Percentiles rank a stretch among this genome's conserved stretches.
Conservation (phyloP, 176 grass and related monocot species). For the Chrysopogon serrulatus region DNA sequence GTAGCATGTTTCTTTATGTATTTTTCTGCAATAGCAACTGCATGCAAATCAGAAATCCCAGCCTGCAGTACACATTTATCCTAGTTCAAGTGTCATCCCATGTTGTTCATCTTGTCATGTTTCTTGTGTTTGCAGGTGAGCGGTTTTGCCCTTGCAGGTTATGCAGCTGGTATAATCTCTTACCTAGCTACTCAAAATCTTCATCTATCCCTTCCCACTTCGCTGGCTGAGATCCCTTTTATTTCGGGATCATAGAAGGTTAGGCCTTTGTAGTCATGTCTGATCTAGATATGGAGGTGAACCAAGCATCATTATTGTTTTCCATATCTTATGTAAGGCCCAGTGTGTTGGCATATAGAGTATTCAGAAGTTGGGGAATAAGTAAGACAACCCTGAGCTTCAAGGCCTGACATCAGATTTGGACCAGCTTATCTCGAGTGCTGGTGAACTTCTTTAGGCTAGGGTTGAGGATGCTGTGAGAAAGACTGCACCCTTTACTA, state of each 20-base stretch:
- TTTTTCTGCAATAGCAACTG: background rate
- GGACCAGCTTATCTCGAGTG: background rate
- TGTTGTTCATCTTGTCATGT: background rate
- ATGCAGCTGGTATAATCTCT: conserved; percentile 75
- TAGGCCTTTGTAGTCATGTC: conserved; percentile 13
- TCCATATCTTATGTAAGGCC: background rate
- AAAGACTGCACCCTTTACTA: background rate
- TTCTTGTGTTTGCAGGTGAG: conserved; percentile 65
- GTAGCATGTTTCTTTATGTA: background rate
- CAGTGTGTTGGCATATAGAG: background rate
- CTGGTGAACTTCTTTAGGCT: background rate
- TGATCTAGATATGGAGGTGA: conserved; percentile 5
- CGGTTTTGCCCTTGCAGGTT: conserved; percentile 92
- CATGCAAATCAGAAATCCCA: background rate
- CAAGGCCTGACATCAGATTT: background rate
- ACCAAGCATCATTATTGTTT: background rate
- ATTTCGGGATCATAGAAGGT: conserved; percentile 50
- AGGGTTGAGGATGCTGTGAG: background rate
- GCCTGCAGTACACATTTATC: background rate
- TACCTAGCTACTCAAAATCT: conserved; percentile 69
- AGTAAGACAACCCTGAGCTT: background rate
- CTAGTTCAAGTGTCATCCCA: background rate
- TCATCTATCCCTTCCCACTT: conserved; percentile 56
- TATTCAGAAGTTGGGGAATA: background rate
- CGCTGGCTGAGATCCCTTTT: conserved; percentile 71